Percentiles rank a stretch among this genome's conserved stretches.
phyloP scores from a whole-genome alignment of 1,139 yeast genomes.

The Taphrina flavorubra region DNA sequence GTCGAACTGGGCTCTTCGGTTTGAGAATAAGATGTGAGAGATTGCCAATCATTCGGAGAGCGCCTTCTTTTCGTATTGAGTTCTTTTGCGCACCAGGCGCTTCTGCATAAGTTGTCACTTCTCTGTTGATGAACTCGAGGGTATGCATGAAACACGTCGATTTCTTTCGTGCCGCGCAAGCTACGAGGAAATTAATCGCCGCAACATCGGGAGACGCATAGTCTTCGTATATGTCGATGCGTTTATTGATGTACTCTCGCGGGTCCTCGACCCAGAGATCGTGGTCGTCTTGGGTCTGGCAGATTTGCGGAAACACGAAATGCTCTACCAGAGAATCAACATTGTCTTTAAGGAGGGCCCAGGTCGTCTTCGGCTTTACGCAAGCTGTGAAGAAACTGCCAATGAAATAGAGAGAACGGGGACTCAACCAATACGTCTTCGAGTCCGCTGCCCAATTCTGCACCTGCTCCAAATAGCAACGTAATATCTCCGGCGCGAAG shows the following conservation, averaged over 20 bases:
- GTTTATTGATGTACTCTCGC: conserved; percentile 82
- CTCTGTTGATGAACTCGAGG: conserved; percentile 67
- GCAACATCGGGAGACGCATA: conserved; percentile 80
- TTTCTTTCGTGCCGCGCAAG: conserved; percentile 70
- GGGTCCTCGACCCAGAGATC: conserved; percentile 89
- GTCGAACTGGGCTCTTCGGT: conserved; percentile 63
- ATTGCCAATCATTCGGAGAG: conserved; percentile 76
- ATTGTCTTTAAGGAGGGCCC: conserved; percentile 75
- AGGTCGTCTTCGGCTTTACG: conserved; percentile 68
- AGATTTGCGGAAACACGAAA: conserved; percentile 76
- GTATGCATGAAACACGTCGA: conserved; percentile 68
- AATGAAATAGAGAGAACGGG: conserved; percentile 68
- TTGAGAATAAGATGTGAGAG: conserved; percentile 65
- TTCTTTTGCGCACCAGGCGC: conserved; percentile 59
- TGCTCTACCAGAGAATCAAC: conserved; percentile 68
- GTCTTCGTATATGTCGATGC: conserved; percentile 74
- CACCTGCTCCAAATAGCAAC: conserved; percentile 67
- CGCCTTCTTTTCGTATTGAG: conserved; percentile 80
- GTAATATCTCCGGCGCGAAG: conserved; percentile 75
- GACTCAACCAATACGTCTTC: conserved; percentile 67
- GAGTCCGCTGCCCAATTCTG: conserved; percentile 71
- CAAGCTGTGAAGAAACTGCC: conserved; percentile 74
- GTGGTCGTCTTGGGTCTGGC: conserved; percentile 71
- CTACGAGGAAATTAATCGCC: conserved; percentile 74
- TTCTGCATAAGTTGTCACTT: conserved; percentile 53